These are phyloP conservation scores for Exophiala bonariae DNA, from an alignment of 2,329 filamentous ascomycete genomes.

Conservation along the genomic window DNA sequence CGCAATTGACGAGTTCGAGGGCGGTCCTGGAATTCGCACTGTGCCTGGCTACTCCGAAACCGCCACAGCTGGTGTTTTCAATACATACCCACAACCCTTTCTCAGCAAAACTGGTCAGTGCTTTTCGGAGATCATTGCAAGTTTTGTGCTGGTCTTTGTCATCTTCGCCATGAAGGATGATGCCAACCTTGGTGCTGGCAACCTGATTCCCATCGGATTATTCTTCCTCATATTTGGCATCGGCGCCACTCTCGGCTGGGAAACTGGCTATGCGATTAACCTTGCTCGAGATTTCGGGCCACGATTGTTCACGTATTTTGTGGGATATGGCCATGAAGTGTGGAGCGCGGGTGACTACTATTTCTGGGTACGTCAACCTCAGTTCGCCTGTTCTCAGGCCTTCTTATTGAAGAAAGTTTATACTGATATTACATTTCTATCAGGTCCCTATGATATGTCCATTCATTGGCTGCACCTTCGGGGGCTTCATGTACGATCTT, in stretches of 20 bases:
- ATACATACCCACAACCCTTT: conserved; percentile 65
- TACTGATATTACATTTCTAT: conserved; percentile 3
- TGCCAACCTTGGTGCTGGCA: conserved; percentile 55
- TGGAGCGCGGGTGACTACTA: conserved; percentile 61
- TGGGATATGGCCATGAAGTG: conserved; percentile 63
- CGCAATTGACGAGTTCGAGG: conserved; percentile 62
- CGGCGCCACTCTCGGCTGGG: conserved; percentile 66
- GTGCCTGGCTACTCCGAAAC: conserved; percentile 55
- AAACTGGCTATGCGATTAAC: conserved; percentile 68
- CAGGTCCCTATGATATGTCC: conserved; percentile 67
- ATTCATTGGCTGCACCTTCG: conserved; percentile 59
- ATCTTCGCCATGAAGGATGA: conserved; percentile 62
- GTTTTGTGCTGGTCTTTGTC: conserved; percentile 62
- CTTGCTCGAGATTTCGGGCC: conserved; percentile 66
- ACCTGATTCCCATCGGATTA: conserved; percentile 55
- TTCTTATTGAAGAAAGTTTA: conserved; percentile 5
- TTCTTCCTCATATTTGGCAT: conserved; percentile 71
- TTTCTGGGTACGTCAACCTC: conserved; percentile 55
- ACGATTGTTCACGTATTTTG: conserved; percentile 59
- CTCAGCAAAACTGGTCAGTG: conserved; percentile 62
- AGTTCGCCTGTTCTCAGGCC: neutral
- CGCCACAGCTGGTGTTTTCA: conserved; percentile 64
- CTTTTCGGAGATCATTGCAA: conserved; percentile 65
- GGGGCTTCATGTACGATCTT: conserved; percentile 62
- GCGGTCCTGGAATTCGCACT: conserved; percentile 56